Base-by-base conservation (phyloP, 2,329 filamentous ascomycete species). In the Stemphylium lycopersici region DNA sequence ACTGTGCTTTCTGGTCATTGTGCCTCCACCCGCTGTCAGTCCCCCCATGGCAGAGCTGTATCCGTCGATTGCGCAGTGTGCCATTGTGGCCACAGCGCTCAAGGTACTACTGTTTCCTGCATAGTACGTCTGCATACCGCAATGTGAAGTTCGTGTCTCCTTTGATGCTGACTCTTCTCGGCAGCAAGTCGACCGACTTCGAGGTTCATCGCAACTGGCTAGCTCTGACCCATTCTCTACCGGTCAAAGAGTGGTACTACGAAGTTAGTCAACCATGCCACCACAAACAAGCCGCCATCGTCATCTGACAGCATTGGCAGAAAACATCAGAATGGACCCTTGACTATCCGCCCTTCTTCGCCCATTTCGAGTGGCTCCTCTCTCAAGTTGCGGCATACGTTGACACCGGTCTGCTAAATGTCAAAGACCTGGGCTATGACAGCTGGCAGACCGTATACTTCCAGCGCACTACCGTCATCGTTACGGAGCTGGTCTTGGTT, bases 161-260 rank as follows among this genome's bases (percentile, higher is more conserved):
- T 18, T 55, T 52, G 40, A 52, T 58, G 56, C 67, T 73, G 59
- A 74, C 66, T 54, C 49, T 56, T 61, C 61, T 47, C 39, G 51
- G 54, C 76, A 97, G 93, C 82, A 97, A 96, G 82, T 99, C 95
- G 5, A 99, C 95, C 66, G 95, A 99, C 76, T 99, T 99, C 70
- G 95, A 99, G 77, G 95, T 99, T 50, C 95, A 99, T 78, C 88
- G 95, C 63, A 99, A 99, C 80, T 99, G 95, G 95, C 87, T 99
- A 36, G 95, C 95, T 60, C 91, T 98, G 66, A 98, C 95, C 4
- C 83, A 96, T 77, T 96, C 90, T 58, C 83, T 98, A 16, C 90
- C 93, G 3, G 78, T 93, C 45, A 87, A 90, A 75, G 83, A 96
- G 65, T 99, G 95, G 95, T 99, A 99, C 78, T 93, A 89, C 72